Conservation (phyloP, 371 early-diverging fungal genomes). For the Mortierella sp. region DNA sequence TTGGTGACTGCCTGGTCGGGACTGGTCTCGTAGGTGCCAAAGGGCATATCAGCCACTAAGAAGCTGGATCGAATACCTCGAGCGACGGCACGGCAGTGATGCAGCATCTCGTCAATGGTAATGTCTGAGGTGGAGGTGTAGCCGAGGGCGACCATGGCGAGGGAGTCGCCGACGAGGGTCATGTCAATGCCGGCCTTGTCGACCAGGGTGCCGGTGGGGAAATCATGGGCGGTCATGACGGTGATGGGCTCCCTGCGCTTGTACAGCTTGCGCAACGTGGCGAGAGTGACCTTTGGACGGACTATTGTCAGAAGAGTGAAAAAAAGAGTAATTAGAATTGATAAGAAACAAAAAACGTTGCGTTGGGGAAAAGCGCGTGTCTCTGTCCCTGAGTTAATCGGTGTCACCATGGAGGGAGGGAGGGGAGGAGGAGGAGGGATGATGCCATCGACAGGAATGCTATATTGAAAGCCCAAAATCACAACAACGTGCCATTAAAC, state of each 20-base stretch:
- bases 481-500: constrained; percentile 1
- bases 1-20: constrained; percentile 81
- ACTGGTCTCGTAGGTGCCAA: constrained; percentile 89
- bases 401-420: not conserved
- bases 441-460: constrained; percentile 10
- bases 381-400: not conserved
- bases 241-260: constrained; percentile 80
- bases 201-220: constrained; percentile 87
- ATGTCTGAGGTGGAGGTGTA: constrained; percentile 87
- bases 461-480: not conserved
- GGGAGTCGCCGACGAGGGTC: constrained; percentile 95
- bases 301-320: constrained; percentile 37
- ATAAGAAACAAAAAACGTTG: not conserved
- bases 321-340: not conserved
- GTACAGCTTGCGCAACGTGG: constrained; percentile 83
- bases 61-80: constrained; percentile 84
- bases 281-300: constrained; percentile 84
- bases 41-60: constrained; percentile 92
- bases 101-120: constrained; percentile 96
- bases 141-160: constrained; percentile 97
- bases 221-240: constrained; percentile 91
- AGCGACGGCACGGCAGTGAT: constrained; percentile 92
- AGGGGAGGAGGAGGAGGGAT: not conserved
- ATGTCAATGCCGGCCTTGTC: constrained; percentile 90
- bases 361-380: not conserved